These are phyloP conservation scores for Tuber borchii DNA, from an alignment of 495 filamentous ascomycete species.

Conservation along the genomic window DNA sequence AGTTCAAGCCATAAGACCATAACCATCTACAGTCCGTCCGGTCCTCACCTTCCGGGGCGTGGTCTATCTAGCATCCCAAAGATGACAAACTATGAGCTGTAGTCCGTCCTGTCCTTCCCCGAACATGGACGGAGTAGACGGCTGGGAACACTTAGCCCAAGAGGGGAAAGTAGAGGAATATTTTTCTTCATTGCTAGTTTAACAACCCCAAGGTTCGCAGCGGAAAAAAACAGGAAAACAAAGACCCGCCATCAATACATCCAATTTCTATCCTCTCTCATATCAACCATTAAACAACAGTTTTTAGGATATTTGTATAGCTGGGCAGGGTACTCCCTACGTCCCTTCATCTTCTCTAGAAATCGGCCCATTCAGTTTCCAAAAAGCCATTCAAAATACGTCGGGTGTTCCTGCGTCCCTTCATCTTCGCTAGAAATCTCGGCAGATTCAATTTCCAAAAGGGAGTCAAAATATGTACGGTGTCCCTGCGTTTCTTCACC, in stretches of 20 bases:
- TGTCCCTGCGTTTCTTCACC: background rate
- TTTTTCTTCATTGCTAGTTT: background rate
- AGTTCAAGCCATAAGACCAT: no score
- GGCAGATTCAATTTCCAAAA: conserved; percentile 9
- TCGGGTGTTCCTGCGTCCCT: background rate
- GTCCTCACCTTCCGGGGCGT: no score
- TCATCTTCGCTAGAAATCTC: conserved; percentile 7
- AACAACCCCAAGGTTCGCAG: background rate
- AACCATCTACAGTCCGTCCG: no score
- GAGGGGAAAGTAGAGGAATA: background rate
- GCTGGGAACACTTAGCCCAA: no score
- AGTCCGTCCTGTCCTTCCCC: no score
- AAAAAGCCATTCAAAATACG: conserved; percentile 11
- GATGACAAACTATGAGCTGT: no score
- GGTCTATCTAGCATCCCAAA: no score
- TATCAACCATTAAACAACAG: conserved; percentile 10
- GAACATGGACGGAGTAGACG: no score
- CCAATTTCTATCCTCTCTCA: conserved; percentile 8
- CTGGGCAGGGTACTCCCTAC: background rate
- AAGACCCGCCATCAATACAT: conserved; percentile 7
- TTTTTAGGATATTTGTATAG: background rate
- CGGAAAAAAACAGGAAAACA: background rate
- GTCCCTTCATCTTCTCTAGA: conserved; percentile 1
- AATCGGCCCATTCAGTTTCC: conserved; percentile 8
- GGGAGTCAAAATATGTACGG: conserved; percentile 11